Evolutionary conservation across 345 rosid genomes (phyloP).

Genomic region (Brassica juncea): DNA sequence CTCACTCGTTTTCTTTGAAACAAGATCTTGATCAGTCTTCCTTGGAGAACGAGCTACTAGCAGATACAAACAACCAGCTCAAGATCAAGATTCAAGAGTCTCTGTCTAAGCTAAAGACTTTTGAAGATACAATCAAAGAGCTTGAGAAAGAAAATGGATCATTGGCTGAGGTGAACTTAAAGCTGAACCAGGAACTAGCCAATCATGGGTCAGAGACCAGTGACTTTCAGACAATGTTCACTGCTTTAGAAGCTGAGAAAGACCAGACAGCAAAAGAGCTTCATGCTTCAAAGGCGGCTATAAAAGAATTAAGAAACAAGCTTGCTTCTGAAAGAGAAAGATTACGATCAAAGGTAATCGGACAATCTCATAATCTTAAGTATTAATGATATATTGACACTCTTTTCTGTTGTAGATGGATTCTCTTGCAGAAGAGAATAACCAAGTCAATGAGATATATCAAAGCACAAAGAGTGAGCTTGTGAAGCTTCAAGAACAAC

Average conservation of each 20-base stretch:
- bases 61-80: constrained; percentile 69
- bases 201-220: constrained; percentile 51
- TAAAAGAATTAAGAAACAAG: constrained; percentile 54
- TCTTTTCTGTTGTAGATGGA: constrained; percentile 52
- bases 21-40: constrained; percentile 63
- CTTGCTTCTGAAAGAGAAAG: constrained; percentile 50
- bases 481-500: constrained; percentile 60
- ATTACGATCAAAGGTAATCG: constrained; percentile 67
- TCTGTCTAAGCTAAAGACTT: constrained; percentile 48
- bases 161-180: constrained; percentile 77
- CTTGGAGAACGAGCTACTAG: constrained; percentile 64
- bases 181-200: constrained; percentile 69
- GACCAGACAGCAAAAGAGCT: constrained; percentile 64
- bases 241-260: constrained; percentile 56
- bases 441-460: constrained; percentile 61
- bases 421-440: constrained; percentile 71
- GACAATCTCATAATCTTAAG: not conserved
- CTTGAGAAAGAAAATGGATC: constrained; percentile 68
- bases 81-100: constrained; percentile 63
- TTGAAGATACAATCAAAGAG: constrained; percentile 58
- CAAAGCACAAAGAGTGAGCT: constrained; percentile 68
- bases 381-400: not conserved
- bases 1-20: constrained; percentile 55
- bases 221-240: constrained; percentile 54
- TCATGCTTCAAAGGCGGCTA: constrained; percentile 51